Evolutionary conservation across 768 basidiomycete species (phyloP).

Genomic region (Collybia sordida): DNA sequence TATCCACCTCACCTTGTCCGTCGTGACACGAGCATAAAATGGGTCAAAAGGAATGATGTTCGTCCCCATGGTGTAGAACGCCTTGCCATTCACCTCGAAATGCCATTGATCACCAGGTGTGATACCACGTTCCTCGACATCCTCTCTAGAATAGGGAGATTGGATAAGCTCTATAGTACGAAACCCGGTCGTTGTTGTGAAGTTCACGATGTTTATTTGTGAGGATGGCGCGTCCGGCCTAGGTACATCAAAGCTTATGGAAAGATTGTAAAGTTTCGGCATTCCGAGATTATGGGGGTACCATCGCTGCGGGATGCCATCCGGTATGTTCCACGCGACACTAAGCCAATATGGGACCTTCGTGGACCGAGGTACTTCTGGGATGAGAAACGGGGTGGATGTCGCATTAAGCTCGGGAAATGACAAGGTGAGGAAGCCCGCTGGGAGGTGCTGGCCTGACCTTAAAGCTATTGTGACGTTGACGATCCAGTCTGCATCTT

Average conservation of each 20-base stretch:
- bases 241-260: constrained; percentile 33
- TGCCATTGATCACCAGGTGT: constrained; percentile 63
- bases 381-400: constrained; percentile 30
- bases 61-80: constrained; percentile 54
- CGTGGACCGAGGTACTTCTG: constrained; percentile 18
- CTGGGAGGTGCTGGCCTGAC: constrained; percentile 32
- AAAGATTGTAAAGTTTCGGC: constrained; percentile 55
- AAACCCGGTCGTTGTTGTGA: constrained; percentile 52
- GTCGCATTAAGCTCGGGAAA: constrained; percentile 47
- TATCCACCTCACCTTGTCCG: constrained; percentile 53
- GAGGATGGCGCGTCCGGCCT: constrained; percentile 1
- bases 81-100: constrained; percentile 57
- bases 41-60: constrained; percentile 64
- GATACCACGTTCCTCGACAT: constrained; percentile 45
- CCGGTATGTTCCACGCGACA: constrained; percentile 45
- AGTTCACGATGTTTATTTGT: constrained; percentile 25
- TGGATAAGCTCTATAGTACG: constrained; percentile 58
- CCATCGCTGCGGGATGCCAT: constrained; percentile 48
- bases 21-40: constrained; percentile 51
- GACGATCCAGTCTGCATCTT: constrained; percentile 53
- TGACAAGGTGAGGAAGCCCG: constrained; percentile 38
- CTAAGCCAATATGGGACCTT: constrained; percentile 37
- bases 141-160: constrained; percentile 42
- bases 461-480: constrained; percentile 53
- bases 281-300: constrained; percentile 55